Evolutionary conservation across 306 rosid species (phyloP).

Genomic region (Vigna trinervia): DNA sequence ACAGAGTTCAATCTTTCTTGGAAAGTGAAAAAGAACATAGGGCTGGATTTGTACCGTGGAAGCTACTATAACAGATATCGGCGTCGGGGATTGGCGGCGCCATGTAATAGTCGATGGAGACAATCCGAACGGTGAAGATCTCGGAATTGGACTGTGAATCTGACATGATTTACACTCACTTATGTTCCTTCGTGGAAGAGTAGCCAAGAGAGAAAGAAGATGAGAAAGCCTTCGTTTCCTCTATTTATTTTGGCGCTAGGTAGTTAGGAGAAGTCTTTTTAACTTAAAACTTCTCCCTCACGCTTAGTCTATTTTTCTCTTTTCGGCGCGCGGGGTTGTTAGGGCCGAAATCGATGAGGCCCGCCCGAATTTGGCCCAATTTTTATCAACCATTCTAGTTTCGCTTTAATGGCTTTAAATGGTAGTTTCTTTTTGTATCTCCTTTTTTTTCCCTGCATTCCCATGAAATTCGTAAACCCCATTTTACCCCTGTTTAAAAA

Average conservation of each 20-base stretch:
- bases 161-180: conserved; percentile 24
- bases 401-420: too few species aligned
- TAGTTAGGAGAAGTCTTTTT: not conserved
- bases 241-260: conserved; percentile 28
- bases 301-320: not conserved
- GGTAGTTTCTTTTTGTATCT: too few species aligned
- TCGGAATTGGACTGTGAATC: conserved; percentile 50
- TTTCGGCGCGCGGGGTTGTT: not conserved
- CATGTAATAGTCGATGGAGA: conserved; percentile 85
- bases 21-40: conserved; percentile 12
- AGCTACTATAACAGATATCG: conserved; percentile 79
- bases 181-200: not conserved
- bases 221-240: not conserved
- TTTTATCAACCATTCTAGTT: too few species aligned
- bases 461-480: too few species aligned
- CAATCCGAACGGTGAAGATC: conserved; percentile 75
- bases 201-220: not conserved
- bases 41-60: conserved; percentile 68
- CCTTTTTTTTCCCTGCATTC: too few species aligned
- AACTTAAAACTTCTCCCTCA: conserved; percentile 6
- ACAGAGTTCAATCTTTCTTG: conserved; percentile 14
- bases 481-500: too few species aligned
- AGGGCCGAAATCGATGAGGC: too few species aligned
- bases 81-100: conserved; percentile 68
- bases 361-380: too few species aligned